A percentile compares a stretch with the other conserved stretches of the same genome.
Evolutionary conservation across 2,329 filamentous ascomycete genomes (phyloP).

Genomic region (Aspergillus viridinutans): DNA sequence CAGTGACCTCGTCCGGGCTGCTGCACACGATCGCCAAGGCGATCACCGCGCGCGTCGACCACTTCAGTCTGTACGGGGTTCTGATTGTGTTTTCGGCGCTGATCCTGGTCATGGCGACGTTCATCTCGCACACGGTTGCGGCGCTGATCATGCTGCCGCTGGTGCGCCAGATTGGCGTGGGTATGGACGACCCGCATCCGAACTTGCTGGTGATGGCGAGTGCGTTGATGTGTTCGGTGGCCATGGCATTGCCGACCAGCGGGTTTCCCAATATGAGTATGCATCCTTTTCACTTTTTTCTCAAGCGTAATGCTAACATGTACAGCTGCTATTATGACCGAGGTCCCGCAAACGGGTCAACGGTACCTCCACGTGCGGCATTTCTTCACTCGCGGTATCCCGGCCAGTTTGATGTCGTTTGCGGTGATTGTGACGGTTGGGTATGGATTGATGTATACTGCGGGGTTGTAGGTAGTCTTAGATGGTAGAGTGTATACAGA

Average conservation of each 20-base stretch:
- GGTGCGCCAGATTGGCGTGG: constrained; percentile 76
- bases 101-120: constrained; percentile 90
- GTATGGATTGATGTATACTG: constrained; percentile 81
- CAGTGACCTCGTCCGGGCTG: constrained; percentile 87
- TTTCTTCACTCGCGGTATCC: constrained; percentile 90
- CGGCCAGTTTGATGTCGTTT: constrained; percentile 77
- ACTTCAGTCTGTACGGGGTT: constrained; percentile 79
- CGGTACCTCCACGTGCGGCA: constrained; percentile 89
- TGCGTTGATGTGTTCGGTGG: constrained; percentile 95
- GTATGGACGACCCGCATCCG: constrained; percentile 85
- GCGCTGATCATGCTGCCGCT: constrained; percentile 91
- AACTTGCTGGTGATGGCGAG: constrained; percentile 94
- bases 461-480: constrained; percentile 46
- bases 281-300: constrained; percentile 38
- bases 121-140: constrained; percentile 96
- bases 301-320: constrained; percentile 15
- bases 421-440: constrained; percentile 81
- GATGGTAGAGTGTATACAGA: neutral
- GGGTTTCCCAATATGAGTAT: constrained; percentile 99
- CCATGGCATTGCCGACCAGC: constrained; percentile 91
- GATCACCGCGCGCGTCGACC: constrained; percentile 70
- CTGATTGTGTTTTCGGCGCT: constrained; percentile 78
- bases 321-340: constrained; percentile 96
- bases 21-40: constrained; percentile 77
- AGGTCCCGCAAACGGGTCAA: constrained; percentile 84